phyloP scores from a whole-genome alignment of 352 stramenopile genomes.

The Plasmopara viticola region DNA sequence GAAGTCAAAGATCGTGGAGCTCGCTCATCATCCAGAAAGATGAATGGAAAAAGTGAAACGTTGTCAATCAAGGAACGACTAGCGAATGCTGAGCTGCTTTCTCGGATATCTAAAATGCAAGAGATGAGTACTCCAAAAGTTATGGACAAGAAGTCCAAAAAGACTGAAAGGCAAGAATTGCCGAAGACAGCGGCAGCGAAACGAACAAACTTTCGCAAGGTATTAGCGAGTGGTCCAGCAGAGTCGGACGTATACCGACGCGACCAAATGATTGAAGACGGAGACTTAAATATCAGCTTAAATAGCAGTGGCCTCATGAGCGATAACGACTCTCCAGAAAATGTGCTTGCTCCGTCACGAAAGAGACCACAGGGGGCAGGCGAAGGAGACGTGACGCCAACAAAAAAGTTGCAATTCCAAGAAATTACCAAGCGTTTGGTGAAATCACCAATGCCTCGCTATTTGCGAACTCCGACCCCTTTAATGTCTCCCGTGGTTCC shows the following conservation, averaged over 20 bases:
- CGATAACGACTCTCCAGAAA: slow-evolving; percentile 25
- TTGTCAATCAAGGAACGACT: slow-evolving; percentile 39
- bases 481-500: slow-evolving; percentile 25
- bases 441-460: slow-evolving; percentile 38
- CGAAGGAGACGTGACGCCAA: slow-evolving; percentile 20
- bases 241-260: slow-evolving; percentile 6
- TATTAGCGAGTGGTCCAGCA: slow-evolving; percentile 15
- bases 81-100: slow-evolving; percentile 44
- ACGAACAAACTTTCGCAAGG: slow-evolving; percentile 43
- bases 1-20: slow-evolving; percentile 3
- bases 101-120: slow-evolving; percentile 44
- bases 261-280: slow-evolving; percentile 20
- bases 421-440: slow-evolving; percentile 35
- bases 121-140: slow-evolving; percentile 66
- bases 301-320: slow-evolving; percentile 30
- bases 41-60: slow-evolving; percentile 18
- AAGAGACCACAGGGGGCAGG: slow-evolving; percentile 20
- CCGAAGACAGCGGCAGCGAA: slow-evolving; percentile 31
- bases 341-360: slow-evolving; percentile 20
- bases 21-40: slow-evolving; percentile 8
- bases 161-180: slow-evolving; percentile 26
- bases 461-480: slow-evolving; percentile 27
- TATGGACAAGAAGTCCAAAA: slow-evolving; percentile 44
- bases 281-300: slow-evolving; percentile 30
- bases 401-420: slow-evolving; percentile 37